phyloP scores from a whole-genome alignment of 371 early-diverging fungal genomes.

The Umbelopsis sp. region DNA sequence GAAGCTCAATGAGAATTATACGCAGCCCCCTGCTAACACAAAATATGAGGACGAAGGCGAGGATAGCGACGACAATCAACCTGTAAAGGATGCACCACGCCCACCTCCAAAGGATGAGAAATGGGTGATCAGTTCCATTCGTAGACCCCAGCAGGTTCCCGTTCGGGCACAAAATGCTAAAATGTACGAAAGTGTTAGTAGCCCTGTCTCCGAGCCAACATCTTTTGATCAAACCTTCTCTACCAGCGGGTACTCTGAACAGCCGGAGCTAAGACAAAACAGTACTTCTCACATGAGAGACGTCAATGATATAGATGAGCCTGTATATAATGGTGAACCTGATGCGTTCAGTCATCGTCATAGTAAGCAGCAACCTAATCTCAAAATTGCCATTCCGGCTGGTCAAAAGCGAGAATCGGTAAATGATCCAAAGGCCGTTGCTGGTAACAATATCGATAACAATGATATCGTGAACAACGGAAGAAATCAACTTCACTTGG shows the following conservation, averaged over 20 bases:
- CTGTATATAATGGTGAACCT: neutral
- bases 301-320: neutral
- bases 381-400: neutral
- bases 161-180: slow-evolving; percentile 38
- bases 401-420: slow-evolving; percentile 1
- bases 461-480: neutral
- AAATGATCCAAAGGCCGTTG: neutral
- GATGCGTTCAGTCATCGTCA: neutral
- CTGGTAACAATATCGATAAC: neutral
- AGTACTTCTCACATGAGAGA: slow-evolving; percentile 2
- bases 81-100: slow-evolving; percentile 25
- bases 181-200: slow-evolving; percentile 28
- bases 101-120: slow-evolving; percentile 49
- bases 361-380: slow-evolving; percentile 1
- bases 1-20: neutral
- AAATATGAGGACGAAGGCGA: slow-evolving; percentile 20
- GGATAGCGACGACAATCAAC: slow-evolving; percentile 25
- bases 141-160: slow-evolving; percentile 51
- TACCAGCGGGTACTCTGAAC: slow-evolving; percentile 5
- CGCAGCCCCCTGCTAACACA: neutral
- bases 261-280: slow-evolving; percentile 13
- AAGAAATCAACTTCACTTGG: neutral
- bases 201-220: slow-evolving; percentile 2
- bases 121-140: slow-evolving; percentile 55
- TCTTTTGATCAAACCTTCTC: slow-evolving; percentile 8